Evolutionary conservation across 352 stramenopile species (phyloP).

Genomic region (Hyaloperonospora arabidopsidis): DNA sequence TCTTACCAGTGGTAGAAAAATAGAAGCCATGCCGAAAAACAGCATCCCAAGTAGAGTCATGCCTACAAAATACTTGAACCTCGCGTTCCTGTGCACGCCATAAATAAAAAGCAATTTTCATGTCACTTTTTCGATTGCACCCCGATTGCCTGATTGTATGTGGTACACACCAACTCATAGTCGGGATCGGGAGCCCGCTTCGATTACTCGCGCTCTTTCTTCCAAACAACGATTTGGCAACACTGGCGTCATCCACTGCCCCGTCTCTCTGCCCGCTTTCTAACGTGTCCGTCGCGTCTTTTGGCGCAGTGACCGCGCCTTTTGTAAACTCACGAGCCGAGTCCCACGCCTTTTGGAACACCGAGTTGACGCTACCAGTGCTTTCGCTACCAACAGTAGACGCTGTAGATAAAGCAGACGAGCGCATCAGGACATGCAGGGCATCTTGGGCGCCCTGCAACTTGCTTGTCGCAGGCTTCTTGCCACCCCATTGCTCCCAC

Average conservation of each 20-base stretch:
- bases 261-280: conserved; percentile 38
- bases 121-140: not conserved
- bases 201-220: conserved; percentile 32
- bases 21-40: conserved; percentile 78
- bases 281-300: conserved; percentile 30
- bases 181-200: conserved; percentile 25
- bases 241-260: conserved; percentile 17
- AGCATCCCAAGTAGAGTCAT: conserved; percentile 58
- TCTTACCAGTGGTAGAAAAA: conserved; percentile 60
- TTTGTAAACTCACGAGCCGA: conserved; percentile 52
- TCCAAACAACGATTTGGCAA: conserved; percentile 35
- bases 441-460: conserved; percentile 37
- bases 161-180: conserved; percentile 46
- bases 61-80: conserved; percentile 79
- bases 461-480: conserved; percentile 34
- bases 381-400: conserved; percentile 31
- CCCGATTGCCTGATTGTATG: not conserved
- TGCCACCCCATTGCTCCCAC: conserved; percentile 68
- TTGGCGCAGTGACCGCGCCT: conserved; percentile 14
- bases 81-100: conserved; percentile 38
- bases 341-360: conserved; percentile 56
- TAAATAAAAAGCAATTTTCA: not conserved
- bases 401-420: conserved; percentile 38
- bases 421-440: conserved; percentile 44
- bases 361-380: conserved; percentile 20